phyloP scores from a whole-genome alignment of 495 filamentous ascomycete genomes.

The Clavariopsis aquatica region DNA sequence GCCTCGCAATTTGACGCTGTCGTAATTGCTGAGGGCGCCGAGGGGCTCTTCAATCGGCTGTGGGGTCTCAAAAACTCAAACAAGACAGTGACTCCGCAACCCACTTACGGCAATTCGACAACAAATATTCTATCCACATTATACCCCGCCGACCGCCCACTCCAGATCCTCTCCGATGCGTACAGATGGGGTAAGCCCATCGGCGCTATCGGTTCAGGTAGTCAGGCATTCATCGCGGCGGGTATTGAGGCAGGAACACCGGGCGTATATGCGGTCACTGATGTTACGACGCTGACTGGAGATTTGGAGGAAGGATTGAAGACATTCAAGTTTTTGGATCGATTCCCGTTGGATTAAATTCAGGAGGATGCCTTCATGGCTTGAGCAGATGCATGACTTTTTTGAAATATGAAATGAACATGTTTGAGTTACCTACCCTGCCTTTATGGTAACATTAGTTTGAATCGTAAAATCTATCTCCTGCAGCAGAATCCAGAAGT shows the following conservation, averaged over 20 bases:
- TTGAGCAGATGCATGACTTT: too few relatives aligned
- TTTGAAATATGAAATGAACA: too few relatives aligned
- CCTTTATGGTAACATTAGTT: too few relatives aligned
- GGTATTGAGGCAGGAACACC: constrained; percentile 45
- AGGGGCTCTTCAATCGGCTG: constrained; percentile 45
- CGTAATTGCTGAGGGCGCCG: constrained; percentile 60
- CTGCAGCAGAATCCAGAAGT: too few relatives aligned
- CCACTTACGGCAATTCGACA: constrained; percentile 44
- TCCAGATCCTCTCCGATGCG: constrained; percentile 65
- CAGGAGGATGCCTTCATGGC: too few relatives aligned
- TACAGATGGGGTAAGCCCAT: constrained; percentile 76
- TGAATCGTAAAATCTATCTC: too few relatives aligned
- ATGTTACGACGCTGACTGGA: constrained; percentile 39
- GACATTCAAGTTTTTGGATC: constrained; percentile 65
- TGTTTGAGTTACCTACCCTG: too few relatives aligned
- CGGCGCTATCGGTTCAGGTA: constrained; percentile 57
- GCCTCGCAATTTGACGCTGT: constrained; percentile 73
- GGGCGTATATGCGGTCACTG: constrained; percentile 55
- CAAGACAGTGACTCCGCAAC: background rate
- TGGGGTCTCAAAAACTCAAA: constrained; percentile 1
- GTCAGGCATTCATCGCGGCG: constrained; percentile 49
- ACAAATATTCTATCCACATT: constrained; percentile 41
- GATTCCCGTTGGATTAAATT: constrained; percentile 57
- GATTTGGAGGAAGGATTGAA: constrained; percentile 61
- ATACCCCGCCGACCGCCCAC: constrained; percentile 64